Evolutionary conservation across 768 basidiomycete genomes (phyloP).

Genomic region (Asterophora lycoperdoides): DNA sequence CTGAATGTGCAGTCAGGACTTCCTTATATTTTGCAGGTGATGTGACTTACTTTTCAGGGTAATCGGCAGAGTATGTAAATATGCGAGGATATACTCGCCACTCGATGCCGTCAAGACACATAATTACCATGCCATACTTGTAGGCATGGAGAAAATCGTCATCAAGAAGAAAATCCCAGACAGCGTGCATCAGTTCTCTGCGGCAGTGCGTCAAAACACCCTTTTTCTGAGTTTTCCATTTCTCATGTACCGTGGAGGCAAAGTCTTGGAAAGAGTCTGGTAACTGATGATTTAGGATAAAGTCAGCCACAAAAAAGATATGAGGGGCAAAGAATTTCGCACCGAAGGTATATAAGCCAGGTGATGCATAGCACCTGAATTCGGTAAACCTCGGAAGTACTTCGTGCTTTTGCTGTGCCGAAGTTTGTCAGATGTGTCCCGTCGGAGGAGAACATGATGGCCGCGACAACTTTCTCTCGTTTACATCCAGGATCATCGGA

Average conservation of each 20-base stretch:
- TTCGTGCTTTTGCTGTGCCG: conserved; percentile 18
- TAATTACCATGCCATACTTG: conserved; percentile 21
- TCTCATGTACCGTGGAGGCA: too few species aligned
- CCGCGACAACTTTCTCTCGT: conserved; percentile 20
- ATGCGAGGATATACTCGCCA: conserved; percentile 18
- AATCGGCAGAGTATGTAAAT: conserved; percentile 5
- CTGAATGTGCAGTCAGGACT: too few species aligned
- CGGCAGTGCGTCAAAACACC: conserved; percentile 17
- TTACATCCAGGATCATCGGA: conserved; percentile 13
- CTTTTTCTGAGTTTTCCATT: conserved; percentile 14
- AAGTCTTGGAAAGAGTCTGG: conserved; percentile 23
- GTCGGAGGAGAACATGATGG: conserved; percentile 29
- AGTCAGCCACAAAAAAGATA: too few species aligned
- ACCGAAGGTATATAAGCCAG: conserved; percentile 29
- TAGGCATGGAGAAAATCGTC: too few species aligned
- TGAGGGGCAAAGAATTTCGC: too few species aligned
- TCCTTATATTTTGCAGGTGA: too few species aligned
- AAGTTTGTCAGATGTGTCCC: conserved; percentile 23
- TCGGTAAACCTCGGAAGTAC: conserved; percentile 31
- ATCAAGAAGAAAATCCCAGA: conserved; percentile 17
- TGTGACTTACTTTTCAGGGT: conserved; percentile 23
- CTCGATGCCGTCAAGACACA: conserved; percentile 20
- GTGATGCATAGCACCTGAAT: conserved; percentile 2
- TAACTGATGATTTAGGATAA: conserved; percentile 14
- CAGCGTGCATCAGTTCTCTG: conserved; percentile 24